Percentiles rank a stretch among this genome's conserved stretches.
Evolutionary conservation across 2,329 filamentous ascomycete species (phyloP).

Genomic region (Penicillium sp.): DNA sequence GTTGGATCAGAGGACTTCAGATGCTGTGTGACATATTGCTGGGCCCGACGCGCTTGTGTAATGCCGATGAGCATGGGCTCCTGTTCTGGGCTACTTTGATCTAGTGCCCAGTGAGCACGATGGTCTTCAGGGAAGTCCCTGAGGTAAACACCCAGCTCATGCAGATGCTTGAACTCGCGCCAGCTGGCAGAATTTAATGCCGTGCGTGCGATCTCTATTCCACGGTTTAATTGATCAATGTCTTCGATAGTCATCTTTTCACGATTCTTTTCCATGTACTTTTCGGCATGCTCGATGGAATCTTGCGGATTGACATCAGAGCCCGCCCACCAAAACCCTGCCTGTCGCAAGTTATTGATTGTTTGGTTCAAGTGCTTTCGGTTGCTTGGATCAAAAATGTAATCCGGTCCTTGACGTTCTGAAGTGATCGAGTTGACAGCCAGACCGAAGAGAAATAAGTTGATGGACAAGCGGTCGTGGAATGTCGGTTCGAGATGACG

Average conservation of each 20-base stretch:
- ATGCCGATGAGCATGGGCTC: conserved; percentile 61
- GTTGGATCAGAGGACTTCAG: conserved; percentile 42
- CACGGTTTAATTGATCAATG: conserved; percentile 61
- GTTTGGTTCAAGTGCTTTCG: conserved; percentile 67
- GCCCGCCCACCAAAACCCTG: conserved; percentile 85
- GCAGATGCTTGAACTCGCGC: conserved; percentile 66
- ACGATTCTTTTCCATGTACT: conserved; percentile 67
- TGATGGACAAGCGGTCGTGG: conserved; percentile 81
- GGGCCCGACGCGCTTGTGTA: conserved; percentile 59
- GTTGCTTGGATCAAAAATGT: conserved; percentile 82
- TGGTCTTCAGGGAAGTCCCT: conserved; percentile 66
- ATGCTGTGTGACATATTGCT: conserved; percentile 55
- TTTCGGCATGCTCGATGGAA: conserved; percentile 67
- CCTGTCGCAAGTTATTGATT: conserved; percentile 77
- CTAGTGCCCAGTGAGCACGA: conserved; percentile 69
- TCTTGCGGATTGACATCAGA: conserved; percentile 67
- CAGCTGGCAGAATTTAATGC: conserved; percentile 67
- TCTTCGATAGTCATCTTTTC: conserved; percentile 66
- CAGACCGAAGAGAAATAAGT: conserved; percentile 82
- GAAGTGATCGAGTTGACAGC: conserved; percentile 87
- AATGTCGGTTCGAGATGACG: conserved; percentile 78
- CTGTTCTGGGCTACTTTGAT: conserved; percentile 43
- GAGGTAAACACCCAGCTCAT: conserved; percentile 78
- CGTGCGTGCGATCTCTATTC: conserved; percentile 66
- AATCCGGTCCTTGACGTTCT: conserved; percentile 79